Percentiles rank a stretch among this genome's conserved stretches.
These are phyloP conservation scores for Paecilomyces variotii DNA, from an alignment of 2,329 filamentous ascomycete species.

Conservation along the genomic window DNA sequence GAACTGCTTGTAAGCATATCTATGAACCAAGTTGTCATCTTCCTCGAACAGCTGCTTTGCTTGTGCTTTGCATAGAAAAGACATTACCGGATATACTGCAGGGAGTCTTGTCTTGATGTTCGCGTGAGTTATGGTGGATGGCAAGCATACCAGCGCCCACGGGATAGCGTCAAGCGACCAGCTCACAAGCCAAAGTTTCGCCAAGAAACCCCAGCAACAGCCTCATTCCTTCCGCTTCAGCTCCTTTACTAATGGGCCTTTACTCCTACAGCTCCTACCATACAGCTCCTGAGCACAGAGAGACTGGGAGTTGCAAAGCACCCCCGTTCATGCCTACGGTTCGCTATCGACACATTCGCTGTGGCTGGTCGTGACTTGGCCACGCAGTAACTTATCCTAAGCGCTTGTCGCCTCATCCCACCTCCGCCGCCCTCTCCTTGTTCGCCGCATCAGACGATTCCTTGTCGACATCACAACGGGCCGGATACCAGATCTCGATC, in stretches of 20 bases:
- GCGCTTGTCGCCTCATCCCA: constrained; percentile 1
- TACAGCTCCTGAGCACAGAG: not conserved
- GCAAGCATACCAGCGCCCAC: not conserved
- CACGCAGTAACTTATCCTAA: not conserved
- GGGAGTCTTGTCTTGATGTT: not conserved
- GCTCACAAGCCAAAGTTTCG: constrained; percentile 1
- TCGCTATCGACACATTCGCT: too few species aligned
- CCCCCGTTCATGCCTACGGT: not conserved
- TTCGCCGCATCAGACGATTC: not conserved
- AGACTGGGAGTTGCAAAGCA: not conserved
- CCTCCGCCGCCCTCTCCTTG: not conserved
- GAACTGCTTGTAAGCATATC: too few species aligned
- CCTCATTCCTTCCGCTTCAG: not conserved
- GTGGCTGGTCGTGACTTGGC: constrained; percentile 1
- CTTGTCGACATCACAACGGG: not conserved
- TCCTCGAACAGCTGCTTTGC: too few species aligned
- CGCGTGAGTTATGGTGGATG: not conserved
- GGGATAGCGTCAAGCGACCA: constrained; percentile 2
- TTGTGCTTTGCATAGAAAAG: not conserved
- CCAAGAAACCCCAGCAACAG: not conserved
- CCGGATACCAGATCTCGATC: not conserved
- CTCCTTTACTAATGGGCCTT: not conserved
- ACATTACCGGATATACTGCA: not conserved
- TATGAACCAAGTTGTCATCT: not conserved
- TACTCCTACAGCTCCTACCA: not conserved